A percentile compares a stretch with the other conserved stretches of the same genome.
These are phyloP conservation scores for Euphorbia celastroides DNA, from an alignment of 441 rosid genomes.

Conservation along the genomic window DNA sequence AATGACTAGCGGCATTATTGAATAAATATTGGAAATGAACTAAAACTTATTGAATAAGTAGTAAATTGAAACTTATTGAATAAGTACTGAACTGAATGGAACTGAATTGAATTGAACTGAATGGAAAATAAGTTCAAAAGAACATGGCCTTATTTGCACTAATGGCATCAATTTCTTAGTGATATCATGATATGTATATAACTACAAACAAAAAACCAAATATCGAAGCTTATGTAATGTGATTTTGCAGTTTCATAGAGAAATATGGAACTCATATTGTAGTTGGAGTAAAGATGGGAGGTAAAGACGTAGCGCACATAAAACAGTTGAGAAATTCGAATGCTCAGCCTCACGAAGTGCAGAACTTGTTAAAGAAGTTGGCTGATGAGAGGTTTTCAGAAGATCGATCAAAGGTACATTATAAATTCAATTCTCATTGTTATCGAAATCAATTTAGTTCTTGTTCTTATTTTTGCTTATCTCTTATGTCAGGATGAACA, in stretches of 20 bases:
- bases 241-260: constrained; percentile 68
- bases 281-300: constrained; percentile 77
- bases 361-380: constrained; percentile 52
- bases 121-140: no score
- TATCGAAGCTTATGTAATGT: not conserved
- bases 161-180: not conserved
- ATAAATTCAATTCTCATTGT: not conserved
- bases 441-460: not conserved
- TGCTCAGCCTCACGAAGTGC: constrained; percentile 55
- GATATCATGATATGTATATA: no score
- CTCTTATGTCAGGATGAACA: constrained; percentile 44
- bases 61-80: no score
- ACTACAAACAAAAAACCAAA: no score
- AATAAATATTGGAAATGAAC: no score
- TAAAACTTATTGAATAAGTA: no score
- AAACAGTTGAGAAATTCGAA: constrained; percentile 68
- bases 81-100: no score
- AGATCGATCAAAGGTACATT: constrained; percentile 40
- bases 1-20: no score
- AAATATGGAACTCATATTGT: constrained; percentile 83
- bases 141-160: not conserved
- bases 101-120: no score
- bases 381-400: constrained; percentile 64
- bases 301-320: constrained; percentile 58
- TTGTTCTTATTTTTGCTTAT: constrained; percentile 1